These are phyloP conservation scores for Suillus weaverae DNA, from an alignment of 768 basidiomycete genomes.

Conservation along the genomic window DNA sequence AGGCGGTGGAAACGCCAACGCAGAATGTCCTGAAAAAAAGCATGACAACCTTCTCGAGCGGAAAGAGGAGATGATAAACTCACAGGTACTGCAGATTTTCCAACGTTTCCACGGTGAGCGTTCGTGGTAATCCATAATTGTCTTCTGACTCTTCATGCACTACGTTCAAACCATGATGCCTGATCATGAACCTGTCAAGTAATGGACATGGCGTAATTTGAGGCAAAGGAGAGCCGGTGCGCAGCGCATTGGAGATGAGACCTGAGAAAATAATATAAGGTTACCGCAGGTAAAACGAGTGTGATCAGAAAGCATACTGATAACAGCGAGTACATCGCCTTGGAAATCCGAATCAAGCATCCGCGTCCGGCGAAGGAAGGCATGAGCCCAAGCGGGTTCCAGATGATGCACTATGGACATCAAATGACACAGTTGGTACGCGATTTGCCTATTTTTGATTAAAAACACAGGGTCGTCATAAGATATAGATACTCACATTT, in stretches of 20 bases:
- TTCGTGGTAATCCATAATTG: slow-evolving; percentile 70
- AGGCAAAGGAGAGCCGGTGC: slow-evolving; percentile 73
- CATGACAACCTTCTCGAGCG: slow-evolving; percentile 5
- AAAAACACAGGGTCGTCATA: neutral
- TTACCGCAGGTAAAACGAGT: neutral
- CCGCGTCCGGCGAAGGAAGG: slow-evolving; percentile 72
- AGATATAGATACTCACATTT: slow-evolving; percentile 47
- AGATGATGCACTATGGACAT: slow-evolving; percentile 71
- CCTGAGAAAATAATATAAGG: slow-evolving; percentile 37
- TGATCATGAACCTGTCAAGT: slow-evolving; percentile 44
- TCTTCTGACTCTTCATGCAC: slow-evolving; percentile 72
- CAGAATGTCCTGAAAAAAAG: slow-evolving; percentile 53
- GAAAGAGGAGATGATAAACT: slow-evolving; percentile 29
- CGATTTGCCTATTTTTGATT: slow-evolving; percentile 53
- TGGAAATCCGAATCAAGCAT: slow-evolving; percentile 80
- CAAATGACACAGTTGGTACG: slow-evolving; percentile 69
- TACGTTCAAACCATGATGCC: slow-evolving; percentile 61
- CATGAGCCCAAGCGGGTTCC: slow-evolving; percentile 75
- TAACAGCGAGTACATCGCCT: slow-evolving; percentile 81
- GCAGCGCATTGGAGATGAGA: slow-evolving; percentile 74
- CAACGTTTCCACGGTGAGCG: slow-evolving; percentile 70
- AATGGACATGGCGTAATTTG: slow-evolving; percentile 84
- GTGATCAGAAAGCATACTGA: slow-evolving; percentile 47
- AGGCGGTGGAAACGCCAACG: slow-evolving; percentile 71
- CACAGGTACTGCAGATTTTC: slow-evolving; percentile 79